Evolutionary conservation across 1,284 basidiomycete genomes (phyloP).

Genomic region (Rhodotorula glutinis): DNA sequence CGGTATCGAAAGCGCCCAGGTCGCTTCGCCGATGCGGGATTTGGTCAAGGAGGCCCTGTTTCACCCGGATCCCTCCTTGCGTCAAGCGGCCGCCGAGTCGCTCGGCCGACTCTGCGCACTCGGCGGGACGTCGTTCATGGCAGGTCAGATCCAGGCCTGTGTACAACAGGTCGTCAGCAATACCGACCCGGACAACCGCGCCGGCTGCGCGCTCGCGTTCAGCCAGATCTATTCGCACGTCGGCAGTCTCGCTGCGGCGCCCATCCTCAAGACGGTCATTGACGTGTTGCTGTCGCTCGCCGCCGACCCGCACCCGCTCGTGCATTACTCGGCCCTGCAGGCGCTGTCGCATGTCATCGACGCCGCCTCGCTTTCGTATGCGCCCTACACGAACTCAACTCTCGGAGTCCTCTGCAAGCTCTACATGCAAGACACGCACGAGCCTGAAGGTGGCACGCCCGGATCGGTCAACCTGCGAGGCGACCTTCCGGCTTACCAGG

Average conservation of each 20-base stretch:
- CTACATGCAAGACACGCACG: conserved; percentile 87
- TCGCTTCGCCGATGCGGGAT: conserved; percentile 36
- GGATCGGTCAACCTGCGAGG: conserved; percentile 79
- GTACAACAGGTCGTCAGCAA: conserved; percentile 97
- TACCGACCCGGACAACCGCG: conserved; percentile 85
- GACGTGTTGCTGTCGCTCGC: conserved; percentile 93
- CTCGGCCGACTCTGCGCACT: conserved; percentile 83
- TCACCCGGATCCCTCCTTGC: conserved; percentile 72
- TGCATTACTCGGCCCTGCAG: conserved; percentile 87
- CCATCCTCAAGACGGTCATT: conserved; percentile 91
- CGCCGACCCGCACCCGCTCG: conserved; percentile 93
- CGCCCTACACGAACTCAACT: conserved; percentile 81
- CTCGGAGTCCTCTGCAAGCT: conserved; percentile 87
- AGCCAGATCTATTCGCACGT: conserved; percentile 92
- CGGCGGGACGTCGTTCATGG: conserved; percentile 79
- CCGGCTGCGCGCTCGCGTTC: conserved; percentile 90
- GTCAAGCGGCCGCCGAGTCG: conserved; percentile 79
- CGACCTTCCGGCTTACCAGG: conserved; percentile 85
- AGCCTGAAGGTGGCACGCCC: conserved; percentile 85
- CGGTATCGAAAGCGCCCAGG: conserved; percentile 35
- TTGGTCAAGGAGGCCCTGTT: conserved; percentile 67
- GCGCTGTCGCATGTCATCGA: conserved; percentile 85
- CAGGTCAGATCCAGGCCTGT: conserved; percentile 81
- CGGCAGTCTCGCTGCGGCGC: conserved; percentile 87
- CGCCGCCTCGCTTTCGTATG: conserved; percentile 86